Evolutionary conservation across 768 basidiomycete genomes (phyloP).

Genomic region (Lentinula guzmanii): DNA sequence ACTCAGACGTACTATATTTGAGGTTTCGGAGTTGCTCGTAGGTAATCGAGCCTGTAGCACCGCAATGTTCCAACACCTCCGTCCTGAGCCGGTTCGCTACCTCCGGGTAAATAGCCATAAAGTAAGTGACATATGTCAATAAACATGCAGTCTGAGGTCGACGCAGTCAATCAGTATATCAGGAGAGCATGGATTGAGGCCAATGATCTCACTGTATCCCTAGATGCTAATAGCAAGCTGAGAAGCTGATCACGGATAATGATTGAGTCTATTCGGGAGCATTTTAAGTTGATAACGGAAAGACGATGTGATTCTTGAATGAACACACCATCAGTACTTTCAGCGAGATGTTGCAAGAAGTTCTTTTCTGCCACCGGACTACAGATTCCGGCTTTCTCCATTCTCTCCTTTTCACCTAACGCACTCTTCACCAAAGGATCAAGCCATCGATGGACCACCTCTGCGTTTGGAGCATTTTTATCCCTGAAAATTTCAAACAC

Average conservation of each 20-base stretch:
- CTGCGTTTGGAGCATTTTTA: conserved; percentile 39
- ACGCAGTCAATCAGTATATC: background rate
- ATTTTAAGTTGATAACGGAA: background rate
- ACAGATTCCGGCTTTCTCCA: conserved; percentile 29
- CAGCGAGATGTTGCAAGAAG: conserved; percentile 62
- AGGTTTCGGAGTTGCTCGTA: conserved; percentile 52
- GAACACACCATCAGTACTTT: conserved; percentile 51
- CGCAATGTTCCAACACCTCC: conserved; percentile 57
- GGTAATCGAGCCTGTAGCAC: conserved; percentile 39
- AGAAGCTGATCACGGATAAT: conserved; percentile 74
- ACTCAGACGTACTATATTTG: conserved; percentile 52
- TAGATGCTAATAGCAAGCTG: conserved; percentile 68
- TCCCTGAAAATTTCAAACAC: conserved; percentile 54
- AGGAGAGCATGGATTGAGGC: background rate
- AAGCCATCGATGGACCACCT: conserved; percentile 50
- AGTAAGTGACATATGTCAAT: conserved; percentile 65
- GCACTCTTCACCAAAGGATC: conserved; percentile 58
- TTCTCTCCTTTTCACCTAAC: conserved; percentile 36
- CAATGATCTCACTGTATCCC: conserved; percentile 57
- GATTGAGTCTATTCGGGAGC: conserved; percentile 40
- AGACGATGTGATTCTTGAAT: too few species aligned
- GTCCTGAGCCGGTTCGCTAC: conserved; percentile 44
- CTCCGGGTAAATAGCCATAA: conserved; percentile 60
- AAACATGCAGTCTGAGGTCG: conserved; percentile 55
- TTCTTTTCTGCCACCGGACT: conserved; percentile 46